Percentiles rank a stretch among this genome's conserved stretches.
Evolutionary conservation across 768 basidiomycete species (phyloP).

Genomic region (Leccinellum luteum): DNA sequence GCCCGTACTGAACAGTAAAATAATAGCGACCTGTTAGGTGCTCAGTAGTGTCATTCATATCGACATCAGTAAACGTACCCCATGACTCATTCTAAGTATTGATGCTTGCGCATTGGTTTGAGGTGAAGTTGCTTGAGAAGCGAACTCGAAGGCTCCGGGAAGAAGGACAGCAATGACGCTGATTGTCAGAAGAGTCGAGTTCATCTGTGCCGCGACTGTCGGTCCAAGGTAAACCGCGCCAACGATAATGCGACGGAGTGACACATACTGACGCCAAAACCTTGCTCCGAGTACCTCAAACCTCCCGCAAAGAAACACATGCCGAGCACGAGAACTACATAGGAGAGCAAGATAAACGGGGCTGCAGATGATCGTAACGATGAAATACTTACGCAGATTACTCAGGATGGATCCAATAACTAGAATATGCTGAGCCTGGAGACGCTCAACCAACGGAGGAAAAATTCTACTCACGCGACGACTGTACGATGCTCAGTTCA

Average conservation of each 20-base stretch:
- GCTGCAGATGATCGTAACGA: background rate
- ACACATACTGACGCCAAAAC: slow-evolving; percentile 63
- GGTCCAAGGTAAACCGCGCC: background rate
- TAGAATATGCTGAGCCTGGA: slow-evolving; percentile 26
- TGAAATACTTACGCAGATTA: slow-evolving; percentile 53
- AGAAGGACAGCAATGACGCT: slow-evolving; percentile 79
- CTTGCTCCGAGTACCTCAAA: slow-evolving; percentile 72
- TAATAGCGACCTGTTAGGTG: slow-evolving; percentile 58
- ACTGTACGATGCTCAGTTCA: slow-evolving; percentile 77
- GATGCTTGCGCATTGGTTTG: slow-evolving; percentile 25
- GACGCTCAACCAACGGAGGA: background rate
- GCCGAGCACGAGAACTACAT: slow-evolving; percentile 75
- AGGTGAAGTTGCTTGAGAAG: slow-evolving; percentile 32
- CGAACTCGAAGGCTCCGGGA: slow-evolving; percentile 73
- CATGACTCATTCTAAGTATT: slow-evolving; percentile 73
- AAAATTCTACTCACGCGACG: slow-evolving; percentile 52
- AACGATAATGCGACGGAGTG: background rate
- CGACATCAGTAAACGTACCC: slow-evolving; percentile 42
- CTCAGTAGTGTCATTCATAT: slow-evolving; percentile 4
- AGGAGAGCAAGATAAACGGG: background rate
- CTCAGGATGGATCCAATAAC: slow-evolving; percentile 83
- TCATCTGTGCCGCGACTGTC: slow-evolving; percentile 67
- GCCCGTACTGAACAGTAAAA: slow-evolving; percentile 69
- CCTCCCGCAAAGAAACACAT: slow-evolving; percentile 87
- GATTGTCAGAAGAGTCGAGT: slow-evolving; percentile 70